Evolutionary conservation across 1,139 yeast genomes (phyloP).

Genomic region (Lipomyces yarrowii): DNA sequence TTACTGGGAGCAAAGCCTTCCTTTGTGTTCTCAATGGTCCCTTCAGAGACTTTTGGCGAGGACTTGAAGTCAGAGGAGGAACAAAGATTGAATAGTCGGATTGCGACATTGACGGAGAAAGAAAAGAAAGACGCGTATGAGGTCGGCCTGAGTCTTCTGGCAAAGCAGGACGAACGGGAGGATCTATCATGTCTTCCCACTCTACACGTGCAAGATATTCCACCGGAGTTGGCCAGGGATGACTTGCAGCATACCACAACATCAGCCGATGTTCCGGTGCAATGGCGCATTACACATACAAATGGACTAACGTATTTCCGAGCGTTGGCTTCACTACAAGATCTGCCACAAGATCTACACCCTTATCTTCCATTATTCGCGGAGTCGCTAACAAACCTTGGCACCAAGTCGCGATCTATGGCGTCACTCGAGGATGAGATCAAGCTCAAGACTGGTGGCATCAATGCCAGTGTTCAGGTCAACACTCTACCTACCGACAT

Average conservation of each 20-base stretch:
- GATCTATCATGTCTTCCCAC: conserved; percentile 83
- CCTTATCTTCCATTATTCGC: conserved; percentile 77
- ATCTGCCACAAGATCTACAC: conserved; percentile 60
- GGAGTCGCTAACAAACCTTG: conserved; percentile 80
- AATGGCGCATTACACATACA: conserved; percentile 54
- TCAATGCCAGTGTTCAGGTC: conserved; percentile 60
- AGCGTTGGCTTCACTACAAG: conserved; percentile 57
- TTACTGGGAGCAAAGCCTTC: conserved; percentile 55
- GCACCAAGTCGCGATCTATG: conserved; percentile 70
- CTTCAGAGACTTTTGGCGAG: conserved; percentile 58
- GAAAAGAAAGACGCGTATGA: conserved; percentile 63
- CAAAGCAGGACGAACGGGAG: conserved; percentile 67
- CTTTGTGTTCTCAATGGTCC: conserved; percentile 77
- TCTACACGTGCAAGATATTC: conserved; percentile 69
- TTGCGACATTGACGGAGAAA: conserved; percentile 51
- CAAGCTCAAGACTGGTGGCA: conserved; percentile 82
- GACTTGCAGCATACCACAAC: conserved; percentile 37
- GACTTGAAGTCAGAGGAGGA: conserved; percentile 59
- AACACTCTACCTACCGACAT: conserved; percentile 58
- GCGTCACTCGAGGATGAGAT: conserved; percentile 85
- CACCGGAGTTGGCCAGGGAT: conserved; percentile 54
- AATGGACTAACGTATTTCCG: conserved; percentile 75
- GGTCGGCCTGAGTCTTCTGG: conserved; percentile 61
- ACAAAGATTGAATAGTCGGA: conserved; percentile 51
- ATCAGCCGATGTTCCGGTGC: conserved; percentile 33